Evolutionary conservation across 495 filamentous ascomycete species (phyloP).

Genomic region (Hyaloscypha finlandica): DNA sequence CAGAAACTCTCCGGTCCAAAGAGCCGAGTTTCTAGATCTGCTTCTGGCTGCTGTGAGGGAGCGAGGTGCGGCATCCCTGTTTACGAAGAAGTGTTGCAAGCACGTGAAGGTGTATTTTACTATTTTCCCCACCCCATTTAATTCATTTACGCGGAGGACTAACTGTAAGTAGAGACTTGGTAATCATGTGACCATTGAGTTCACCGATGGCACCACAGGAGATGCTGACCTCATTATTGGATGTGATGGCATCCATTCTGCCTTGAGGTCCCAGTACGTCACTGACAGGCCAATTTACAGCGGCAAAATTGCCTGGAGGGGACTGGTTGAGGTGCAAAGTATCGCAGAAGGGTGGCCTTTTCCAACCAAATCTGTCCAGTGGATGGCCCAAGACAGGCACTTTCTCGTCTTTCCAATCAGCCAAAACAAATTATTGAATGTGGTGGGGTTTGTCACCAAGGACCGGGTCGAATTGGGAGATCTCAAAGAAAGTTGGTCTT

Average conservation of each 20-base stretch:
- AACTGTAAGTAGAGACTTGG: neutral
- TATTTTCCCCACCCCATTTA: neutral
- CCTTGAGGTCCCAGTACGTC: constrained; percentile 26
- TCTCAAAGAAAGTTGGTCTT: neutral
- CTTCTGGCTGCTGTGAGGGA: neutral
- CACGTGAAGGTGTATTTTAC: neutral
- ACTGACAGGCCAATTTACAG: constrained; percentile 9
- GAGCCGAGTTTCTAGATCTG: neutral
- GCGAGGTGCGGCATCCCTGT: neutral
- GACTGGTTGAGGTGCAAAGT: neutral
- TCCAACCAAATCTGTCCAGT: neutral
- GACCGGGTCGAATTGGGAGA: neutral
- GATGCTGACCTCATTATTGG: constrained; percentile 32
- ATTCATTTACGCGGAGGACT: too few relatives aligned
- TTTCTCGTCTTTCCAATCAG: neutral
- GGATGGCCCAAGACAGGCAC: neutral
- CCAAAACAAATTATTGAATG: neutral
- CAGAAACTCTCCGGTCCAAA: neutral
- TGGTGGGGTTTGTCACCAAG: neutral
- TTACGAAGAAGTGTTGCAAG: constrained; percentile 1
- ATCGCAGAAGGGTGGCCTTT: neutral
- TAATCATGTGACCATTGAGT: constrained; percentile 19
- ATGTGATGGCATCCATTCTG: constrained; percentile 23
- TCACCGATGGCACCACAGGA: constrained; percentile 35
- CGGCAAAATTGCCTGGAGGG: constrained; percentile 29